Base-by-base conservation (phyloP, 2,329 filamentous ascomycete species). In the Colletotrichum brevisporum region DNA sequence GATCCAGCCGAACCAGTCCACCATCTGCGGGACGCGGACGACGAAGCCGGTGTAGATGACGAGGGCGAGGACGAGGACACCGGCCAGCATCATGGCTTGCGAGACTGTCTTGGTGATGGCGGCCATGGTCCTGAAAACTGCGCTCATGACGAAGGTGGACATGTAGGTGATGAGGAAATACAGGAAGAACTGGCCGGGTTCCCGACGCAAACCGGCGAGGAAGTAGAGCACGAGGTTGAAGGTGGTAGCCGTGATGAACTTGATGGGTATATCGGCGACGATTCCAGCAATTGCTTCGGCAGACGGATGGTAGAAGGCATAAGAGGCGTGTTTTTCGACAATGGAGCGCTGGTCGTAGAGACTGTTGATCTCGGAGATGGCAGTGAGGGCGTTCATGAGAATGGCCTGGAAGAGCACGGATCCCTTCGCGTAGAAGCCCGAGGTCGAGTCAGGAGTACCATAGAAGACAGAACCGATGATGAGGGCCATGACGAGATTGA, bases 1-100 rank as follows among this genome's bases (percentile, higher is more conserved):
- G 60, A 95, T 91, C 93, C 93, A 95, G 31, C 88, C 82, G 56
- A 92, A 90, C 91, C 92, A 95, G 0, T 86, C 87, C 24, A 90
- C 85, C 91, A 92, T 94, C 74, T 91, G 73, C 0, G 82, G 80
- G 2, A 81, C 76, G 0, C 80, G 75, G 41, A 88, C 83, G 31
- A 83, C 79, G 74, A 91, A 90, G 66, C 88, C 90, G 0, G 90
- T 90, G 76, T 85, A 86, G 26, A 84, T 89, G 74, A 90, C 84
- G 4, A 92, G 83, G 15, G 86, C 86, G 18, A 92, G 76, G 12
- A 91, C 87, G 71, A 89, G 72, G 0, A 90, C 78, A 24, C 85
- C 86, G 0, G 86, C 82, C 2, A 86, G 75, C 0, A 83, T 81
- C 82, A 90, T 84, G 2, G 88, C 87, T 70, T 89, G 86, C 0